A percentile compares a stretch with the other conserved stretches of the same genome.
Conservation (phyloP, 179 eudicot genomes). For the Actinidia arguta region DNA sequence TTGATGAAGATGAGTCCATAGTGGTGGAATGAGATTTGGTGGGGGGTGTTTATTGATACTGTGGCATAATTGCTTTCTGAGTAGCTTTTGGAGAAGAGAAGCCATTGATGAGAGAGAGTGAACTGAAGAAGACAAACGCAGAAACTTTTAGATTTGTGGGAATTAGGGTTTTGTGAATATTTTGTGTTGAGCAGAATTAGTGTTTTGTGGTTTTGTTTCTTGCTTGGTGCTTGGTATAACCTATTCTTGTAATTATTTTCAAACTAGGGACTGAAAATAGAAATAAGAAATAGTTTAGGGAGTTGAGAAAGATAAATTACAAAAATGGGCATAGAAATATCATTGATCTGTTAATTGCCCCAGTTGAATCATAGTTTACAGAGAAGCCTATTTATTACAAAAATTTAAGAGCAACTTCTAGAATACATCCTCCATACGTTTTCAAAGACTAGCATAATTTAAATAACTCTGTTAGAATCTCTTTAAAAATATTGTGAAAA, state of each 20-base stretch:
- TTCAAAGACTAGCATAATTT: too few relatives aligned
- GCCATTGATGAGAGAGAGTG: conserved; percentile 18
- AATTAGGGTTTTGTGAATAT: not conserved
- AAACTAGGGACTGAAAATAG: not conserved
- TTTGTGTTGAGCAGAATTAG: not conserved
- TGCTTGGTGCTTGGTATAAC: not conserved
- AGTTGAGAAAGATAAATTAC: too few relatives aligned
- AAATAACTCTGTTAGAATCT: too few relatives aligned
- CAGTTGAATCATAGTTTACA: too few relatives aligned
- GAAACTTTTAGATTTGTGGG: conserved; percentile 18
- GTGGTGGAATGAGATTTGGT: conserved; percentile 8
- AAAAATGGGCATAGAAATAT: too few relatives aligned
- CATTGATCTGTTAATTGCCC: too few relatives aligned
- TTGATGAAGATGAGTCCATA: conserved; percentile 14
- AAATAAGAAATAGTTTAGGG: too few relatives aligned
- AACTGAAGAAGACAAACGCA: not conserved
- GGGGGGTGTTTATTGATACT: conserved; percentile 14
- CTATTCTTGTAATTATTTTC: not conserved
- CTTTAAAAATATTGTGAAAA: too few relatives aligned
- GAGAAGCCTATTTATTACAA: too few relatives aligned
- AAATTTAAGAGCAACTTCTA: too few relatives aligned
- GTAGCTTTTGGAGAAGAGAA: conserved; percentile 34
- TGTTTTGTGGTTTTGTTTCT: not conserved
- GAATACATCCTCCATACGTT: too few relatives aligned
- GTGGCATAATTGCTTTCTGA: conserved; percentile 25